These are phyloP conservation scores for Cicer arietinum DNA, from an alignment of 306 rosid species.

Conservation along the genomic window DNA sequence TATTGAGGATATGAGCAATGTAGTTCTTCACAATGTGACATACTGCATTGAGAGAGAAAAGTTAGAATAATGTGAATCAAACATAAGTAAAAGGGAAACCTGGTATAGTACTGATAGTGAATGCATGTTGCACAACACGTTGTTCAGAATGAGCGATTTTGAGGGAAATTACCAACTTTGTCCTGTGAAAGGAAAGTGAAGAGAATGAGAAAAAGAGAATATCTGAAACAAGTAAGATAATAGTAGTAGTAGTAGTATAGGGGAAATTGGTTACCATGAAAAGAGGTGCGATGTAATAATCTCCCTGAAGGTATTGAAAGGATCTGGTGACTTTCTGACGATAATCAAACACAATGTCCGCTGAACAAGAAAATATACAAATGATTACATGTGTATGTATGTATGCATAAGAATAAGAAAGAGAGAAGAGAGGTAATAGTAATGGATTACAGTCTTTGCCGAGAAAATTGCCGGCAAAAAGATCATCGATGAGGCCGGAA, in stretches of 20 bases:
- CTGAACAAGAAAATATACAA: slow-evolving; percentile 40
- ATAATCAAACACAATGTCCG: slow-evolving; percentile 95
- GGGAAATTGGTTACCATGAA: slow-evolving; percentile 68
- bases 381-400: not conserved
- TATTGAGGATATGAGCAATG: slow-evolving; percentile 70
- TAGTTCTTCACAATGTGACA: slow-evolving; percentile 91
- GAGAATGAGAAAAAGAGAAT: slow-evolving; percentile 22
- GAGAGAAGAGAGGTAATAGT: too few species aligned
- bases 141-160: slow-evolving; percentile 45
- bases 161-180: slow-evolving; percentile 90
- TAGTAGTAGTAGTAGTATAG: too few species aligned
- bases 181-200: slow-evolving; percentile 69
- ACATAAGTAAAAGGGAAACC: slow-evolving; percentile 6
- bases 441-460: slow-evolving; percentile 74
- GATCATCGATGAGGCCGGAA: slow-evolving; percentile 80
- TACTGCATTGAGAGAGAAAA: slow-evolving; percentile 57
- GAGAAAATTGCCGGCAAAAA: slow-evolving; percentile 86
- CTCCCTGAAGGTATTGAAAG: slow-evolving; percentile 83
- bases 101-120: not conserved
- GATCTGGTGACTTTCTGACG: slow-evolving; percentile 93
- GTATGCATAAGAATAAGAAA: not conserved
- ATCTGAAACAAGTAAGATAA: not conserved
- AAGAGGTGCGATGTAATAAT: slow-evolving; percentile 90
- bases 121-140: not conserved
- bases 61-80: slow-evolving; percentile 19